A percentile compares a stretch with the other conserved stretches of the same genome.
Conservation (phyloP, 108 stramenopile species). For the Schizochytrium sp. region DNA sequence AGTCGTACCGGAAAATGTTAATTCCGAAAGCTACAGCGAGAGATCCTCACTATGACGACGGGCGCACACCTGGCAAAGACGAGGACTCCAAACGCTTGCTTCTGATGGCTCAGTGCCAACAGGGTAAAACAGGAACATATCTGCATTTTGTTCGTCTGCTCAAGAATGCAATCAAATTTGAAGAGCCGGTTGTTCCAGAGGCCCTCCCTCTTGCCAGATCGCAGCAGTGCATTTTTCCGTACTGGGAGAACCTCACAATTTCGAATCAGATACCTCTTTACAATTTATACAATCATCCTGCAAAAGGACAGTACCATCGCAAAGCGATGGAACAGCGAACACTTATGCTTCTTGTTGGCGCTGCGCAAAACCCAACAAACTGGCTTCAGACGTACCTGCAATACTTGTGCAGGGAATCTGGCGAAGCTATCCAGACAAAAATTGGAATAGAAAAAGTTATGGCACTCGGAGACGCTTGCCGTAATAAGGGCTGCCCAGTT, state of each 20-base stretch:
- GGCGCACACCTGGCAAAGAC: no score
- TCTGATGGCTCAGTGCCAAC: constrained; percentile 3
- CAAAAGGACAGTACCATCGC: background rate
- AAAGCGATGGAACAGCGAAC: background rate
- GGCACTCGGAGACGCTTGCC: no score
- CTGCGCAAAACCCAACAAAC: background rate
- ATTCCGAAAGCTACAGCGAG: background rate
- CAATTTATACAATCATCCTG: background rate
- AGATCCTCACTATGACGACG: background rate
- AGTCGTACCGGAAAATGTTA: background rate
- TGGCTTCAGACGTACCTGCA: no score
- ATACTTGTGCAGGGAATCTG: no score
- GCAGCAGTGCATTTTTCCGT: background rate
- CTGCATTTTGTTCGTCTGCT: constrained; percentile 9
- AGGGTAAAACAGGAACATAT: constrained; percentile 8
- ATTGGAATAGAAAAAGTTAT: no score
- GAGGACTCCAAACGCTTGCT: background rate
- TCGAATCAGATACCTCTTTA: background rate
- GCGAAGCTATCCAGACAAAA: no score
- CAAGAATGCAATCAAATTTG: background rate
- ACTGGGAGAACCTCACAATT: background rate
- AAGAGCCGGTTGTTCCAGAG: background rate
- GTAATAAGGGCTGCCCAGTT: no score
- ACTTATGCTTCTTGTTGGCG: background rate
- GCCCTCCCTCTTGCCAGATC: background rate